These are phyloP conservation scores for Debaryomyces singareniensis DNA, from an alignment of 1,139 yeast species.

Conservation along the genomic window DNA sequence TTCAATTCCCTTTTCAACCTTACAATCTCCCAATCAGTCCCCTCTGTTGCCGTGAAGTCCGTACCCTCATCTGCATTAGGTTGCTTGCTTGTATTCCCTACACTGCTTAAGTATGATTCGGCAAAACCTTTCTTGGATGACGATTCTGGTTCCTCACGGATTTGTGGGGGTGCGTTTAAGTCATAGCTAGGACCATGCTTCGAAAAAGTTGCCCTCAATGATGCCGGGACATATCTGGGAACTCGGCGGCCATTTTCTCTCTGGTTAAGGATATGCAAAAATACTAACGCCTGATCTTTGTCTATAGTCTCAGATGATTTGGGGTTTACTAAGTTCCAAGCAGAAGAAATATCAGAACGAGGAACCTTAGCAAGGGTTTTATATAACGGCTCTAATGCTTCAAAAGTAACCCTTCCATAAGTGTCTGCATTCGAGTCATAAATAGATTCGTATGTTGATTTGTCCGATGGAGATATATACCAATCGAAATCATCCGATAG, in stretches of 20 bases:
- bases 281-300: conserved; percentile 86
- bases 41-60: conserved; percentile 67
- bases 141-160: conserved; percentile 8
- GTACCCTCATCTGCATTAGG: conserved; percentile 49
- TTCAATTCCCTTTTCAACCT: conserved; percentile 73
- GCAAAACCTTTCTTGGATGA: conserved; percentile 32
- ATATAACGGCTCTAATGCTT: conserved; percentile 65
- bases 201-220: conserved; percentile 84
- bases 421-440: conserved; percentile 71
- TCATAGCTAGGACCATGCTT: conserved; percentile 80
- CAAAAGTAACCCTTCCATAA: conserved; percentile 78
- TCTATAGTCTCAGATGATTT: conserved; percentile 81
- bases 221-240: conserved; percentile 93
- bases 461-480: conserved; percentile 91
- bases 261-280: conserved; percentile 85
- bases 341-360: conserved; percentile 77
- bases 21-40: conserved; percentile 84
- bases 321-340: conserved; percentile 95
- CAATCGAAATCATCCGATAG: conserved; percentile 79
- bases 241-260: conserved; percentile 82
- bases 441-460: conserved; percentile 69
- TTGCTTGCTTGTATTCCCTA: conserved; percentile 46
- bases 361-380: conserved; percentile 68
- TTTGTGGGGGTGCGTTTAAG: conserved; percentile 43
- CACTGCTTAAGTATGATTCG: conserved; percentile 30